Base-by-base conservation (phyloP, 495 filamentous ascomycete species). In the Aspergillus egyptiacus region DNA sequence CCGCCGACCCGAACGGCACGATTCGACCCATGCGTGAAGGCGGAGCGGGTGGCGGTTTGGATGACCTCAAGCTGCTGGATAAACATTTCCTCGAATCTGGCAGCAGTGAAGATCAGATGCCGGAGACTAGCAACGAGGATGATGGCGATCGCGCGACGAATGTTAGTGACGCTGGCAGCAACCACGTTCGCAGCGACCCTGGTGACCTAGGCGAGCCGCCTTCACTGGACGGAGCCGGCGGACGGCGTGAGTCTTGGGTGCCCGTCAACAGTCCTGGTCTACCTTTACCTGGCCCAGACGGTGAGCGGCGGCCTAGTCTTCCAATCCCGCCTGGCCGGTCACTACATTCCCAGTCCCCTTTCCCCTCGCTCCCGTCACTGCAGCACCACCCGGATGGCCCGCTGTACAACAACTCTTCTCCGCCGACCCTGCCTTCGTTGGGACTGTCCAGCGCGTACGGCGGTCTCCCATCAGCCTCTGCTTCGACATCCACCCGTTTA, bases 41-140 rank as follows among this genome's bases (percentile, higher is more conserved):
- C 35, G 82, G 76, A 8, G 44, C 53, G 38, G 78, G 82, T 10
- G 85, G 82, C 36, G 85, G 82, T 2, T 61, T 87, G 0, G 85
- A 87, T 51, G 86, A 90, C 59, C 89, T 86, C 59, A 84, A 79
- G 53, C 66, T 75, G 10, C 64, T 81, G 3, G 78, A 80, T 50
- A 76, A 73, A 66, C 60, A 75, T 2, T 74, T 82, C 53, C 70
- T 77, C 13, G 79, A 82, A 27, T 80, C 78, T 53, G 78, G 76
- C 11, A 69, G 58, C 14, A 68, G 76, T 20, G 75, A 78, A 8
- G 73, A 74, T 51, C 73, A 62, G 37, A 58, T 66, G n/a, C 57
- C 60, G 3, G 69, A 67, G 18, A 41, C 25, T 11, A 39, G 36
- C 2, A 55, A 40, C 27, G 68, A 67, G 15, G 65, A 76, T 15